phyloP scores from a whole-genome alignment of 2,329 filamentous ascomycete genomes.

The Hymenoscyphus scutula region DNA sequence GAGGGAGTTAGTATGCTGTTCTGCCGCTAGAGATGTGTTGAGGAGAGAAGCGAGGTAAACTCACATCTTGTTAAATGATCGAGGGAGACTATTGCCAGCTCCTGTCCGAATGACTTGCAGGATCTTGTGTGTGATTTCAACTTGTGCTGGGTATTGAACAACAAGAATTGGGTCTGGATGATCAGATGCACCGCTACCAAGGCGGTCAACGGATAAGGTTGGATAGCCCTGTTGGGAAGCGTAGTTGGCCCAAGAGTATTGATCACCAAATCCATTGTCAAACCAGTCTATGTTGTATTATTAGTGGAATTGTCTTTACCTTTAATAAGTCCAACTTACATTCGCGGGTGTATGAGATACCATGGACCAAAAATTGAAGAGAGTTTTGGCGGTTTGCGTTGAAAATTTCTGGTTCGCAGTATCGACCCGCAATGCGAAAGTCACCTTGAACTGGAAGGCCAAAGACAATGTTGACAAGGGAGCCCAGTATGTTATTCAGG shows the following conservation, averaged over 20 bases:
- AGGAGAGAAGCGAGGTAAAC: neutral
- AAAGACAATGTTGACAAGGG: neutral
- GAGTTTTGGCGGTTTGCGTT: constrained; percentile 11
- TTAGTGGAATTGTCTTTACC: neutral
- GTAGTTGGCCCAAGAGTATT: constrained; percentile 28
- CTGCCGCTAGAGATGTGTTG: no score
- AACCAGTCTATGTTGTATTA: constrained; percentile 21
- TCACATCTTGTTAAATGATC: constrained; percentile 26
- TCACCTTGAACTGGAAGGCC: constrained; percentile 9
- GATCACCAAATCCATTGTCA: constrained; percentile 19
- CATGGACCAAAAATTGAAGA: constrained; percentile 32
- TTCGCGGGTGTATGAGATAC: constrained; percentile 24
- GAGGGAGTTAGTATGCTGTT: neutral
- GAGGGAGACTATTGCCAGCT: constrained; percentile 13
- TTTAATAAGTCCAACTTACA: constrained; percentile 16
- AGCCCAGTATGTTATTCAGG: neutral
- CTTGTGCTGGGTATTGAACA: constrained; percentile 28
- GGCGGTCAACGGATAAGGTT: constrained; percentile 32
- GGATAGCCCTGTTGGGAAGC: constrained; percentile 29
- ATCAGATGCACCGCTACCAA: constrained; percentile 28
- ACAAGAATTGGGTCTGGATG: constrained; percentile 29
- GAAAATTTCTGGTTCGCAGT: constrained; percentile 22
- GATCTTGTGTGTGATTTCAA: constrained; percentile 31
- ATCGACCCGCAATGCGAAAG: constrained; percentile 24
- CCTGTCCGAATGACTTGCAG: constrained; percentile 21